Evolutionary conservation across 768 basidiomycete genomes (phyloP).

Genomic region (Tulasnella calospora): DNA sequence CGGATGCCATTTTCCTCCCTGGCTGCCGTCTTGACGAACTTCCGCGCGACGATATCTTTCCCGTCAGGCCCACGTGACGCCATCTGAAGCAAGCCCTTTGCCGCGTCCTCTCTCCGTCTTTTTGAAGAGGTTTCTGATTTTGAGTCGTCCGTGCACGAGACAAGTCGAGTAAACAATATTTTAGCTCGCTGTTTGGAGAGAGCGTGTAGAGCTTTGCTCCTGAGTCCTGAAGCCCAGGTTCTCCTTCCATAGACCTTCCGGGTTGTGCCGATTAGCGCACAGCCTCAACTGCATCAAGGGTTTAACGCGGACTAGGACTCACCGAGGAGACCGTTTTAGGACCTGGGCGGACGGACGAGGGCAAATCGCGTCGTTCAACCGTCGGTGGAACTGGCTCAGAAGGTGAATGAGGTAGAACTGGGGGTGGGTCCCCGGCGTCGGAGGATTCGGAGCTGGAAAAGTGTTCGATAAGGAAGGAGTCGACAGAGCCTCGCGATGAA

Average conservation of each 20-base stretch:
- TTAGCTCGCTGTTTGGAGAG: not conserved
- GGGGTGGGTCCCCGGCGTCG: not conserved
- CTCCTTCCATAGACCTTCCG: not conserved
- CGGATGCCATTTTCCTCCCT: not conserved
- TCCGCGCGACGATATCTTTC: not conserved
- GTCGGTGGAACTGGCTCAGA: not conserved
- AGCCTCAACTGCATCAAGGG: not conserved
- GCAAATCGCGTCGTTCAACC: not conserved
- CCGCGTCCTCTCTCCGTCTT: not conserved
- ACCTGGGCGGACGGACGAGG: not conserved
- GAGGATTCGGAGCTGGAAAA: not conserved
- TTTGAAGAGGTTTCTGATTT: not conserved
- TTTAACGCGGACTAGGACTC: not conserved
- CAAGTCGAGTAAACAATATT: not conserved
- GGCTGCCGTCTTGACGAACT: not conserved
- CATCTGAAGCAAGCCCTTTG: not conserved
- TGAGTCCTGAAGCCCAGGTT: not conserved
- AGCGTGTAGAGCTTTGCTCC: not conserved
- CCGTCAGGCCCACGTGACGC: not conserved
- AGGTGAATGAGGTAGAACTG: not conserved
- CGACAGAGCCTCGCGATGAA: not conserved
- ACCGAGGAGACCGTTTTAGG: not conserved
- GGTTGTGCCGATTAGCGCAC: not conserved
- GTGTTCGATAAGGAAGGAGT: not conserved
- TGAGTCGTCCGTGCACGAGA: not conserved